These are phyloP conservation scores for Russula compacta DNA, from an alignment of 768 basidiomycete genomes.

Conservation along the genomic window DNA sequence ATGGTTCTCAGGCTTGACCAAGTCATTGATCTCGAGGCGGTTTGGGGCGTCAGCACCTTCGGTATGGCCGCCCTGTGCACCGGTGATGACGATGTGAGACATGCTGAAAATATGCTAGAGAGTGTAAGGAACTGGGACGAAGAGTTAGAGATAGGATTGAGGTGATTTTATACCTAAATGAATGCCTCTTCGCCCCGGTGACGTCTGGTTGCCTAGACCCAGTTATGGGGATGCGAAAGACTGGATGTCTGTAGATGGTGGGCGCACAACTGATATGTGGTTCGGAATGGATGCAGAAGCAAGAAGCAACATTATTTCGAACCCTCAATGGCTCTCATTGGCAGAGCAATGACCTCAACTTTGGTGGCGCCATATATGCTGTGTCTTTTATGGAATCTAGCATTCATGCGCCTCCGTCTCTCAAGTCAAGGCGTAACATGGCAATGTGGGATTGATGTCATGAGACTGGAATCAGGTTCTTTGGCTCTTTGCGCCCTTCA, in stretches of 20 bases:
- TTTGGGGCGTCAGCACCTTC: conserved; percentile 2
- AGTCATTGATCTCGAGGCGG: conserved; percentile 9
- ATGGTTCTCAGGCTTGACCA: conserved; percentile 32
- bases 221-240: background rate
- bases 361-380: background rate
- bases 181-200: too few relatives aligned
- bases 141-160: background rate
- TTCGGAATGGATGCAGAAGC: background rate
- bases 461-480: background rate
- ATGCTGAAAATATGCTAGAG: background rate
- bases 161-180: background rate
- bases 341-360: background rate
- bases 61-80: background rate
- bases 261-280: background rate
- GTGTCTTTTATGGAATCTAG: background rate
- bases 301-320: background rate
- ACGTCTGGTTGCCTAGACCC: too few relatives aligned
- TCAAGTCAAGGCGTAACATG: background rate
- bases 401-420: background rate
- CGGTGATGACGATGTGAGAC: conserved; percentile 3
- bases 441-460: too few relatives aligned
- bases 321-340: background rate
- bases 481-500: background rate
- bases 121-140: background rate
- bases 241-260: background rate